These are phyloP conservation scores for Verticillium klebahnii DNA, from an alignment of 2,329 filamentous ascomycete species.

Conservation along the genomic window DNA sequence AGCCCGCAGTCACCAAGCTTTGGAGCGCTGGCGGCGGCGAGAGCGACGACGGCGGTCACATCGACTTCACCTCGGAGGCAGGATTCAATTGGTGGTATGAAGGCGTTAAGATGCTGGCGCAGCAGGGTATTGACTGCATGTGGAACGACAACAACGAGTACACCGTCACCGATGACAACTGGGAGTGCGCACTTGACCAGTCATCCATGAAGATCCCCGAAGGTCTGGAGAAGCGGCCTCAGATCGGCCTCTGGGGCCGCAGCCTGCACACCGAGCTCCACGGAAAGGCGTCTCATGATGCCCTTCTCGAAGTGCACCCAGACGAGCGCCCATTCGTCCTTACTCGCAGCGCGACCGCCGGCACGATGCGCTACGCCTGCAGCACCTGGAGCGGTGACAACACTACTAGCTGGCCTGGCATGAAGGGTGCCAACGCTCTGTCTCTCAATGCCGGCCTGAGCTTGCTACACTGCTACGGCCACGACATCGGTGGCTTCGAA, in stretches of 20 bases:
- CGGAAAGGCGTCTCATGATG: slow-evolving; percentile 66
- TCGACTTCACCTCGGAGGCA: slow-evolving; percentile 66
- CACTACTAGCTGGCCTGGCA: slow-evolving; percentile 67
- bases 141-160: slow-evolving; percentile 83
- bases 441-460: slow-evolving; percentile 65
- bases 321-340: slow-evolving; percentile 61
- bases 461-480: slow-evolving; percentile 65
- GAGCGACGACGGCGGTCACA: slow-evolving; percentile 64
- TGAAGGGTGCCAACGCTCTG: slow-evolving; percentile 67
- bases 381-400: slow-evolving; percentile 74
- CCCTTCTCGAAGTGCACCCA: slow-evolving; percentile 53
- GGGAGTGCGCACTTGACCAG: slow-evolving; percentile 54
- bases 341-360: slow-evolving; percentile 65
- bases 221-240: slow-evolving; percentile 32
- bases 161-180: slow-evolving; percentile 59
- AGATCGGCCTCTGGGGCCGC: slow-evolving; percentile 65
- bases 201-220: slow-evolving; percentile 29
- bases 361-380: slow-evolving; percentile 65
- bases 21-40: slow-evolving; percentile 71
- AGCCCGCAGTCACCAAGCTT: slow-evolving; percentile 54
- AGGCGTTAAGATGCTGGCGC: slow-evolving; percentile 57
- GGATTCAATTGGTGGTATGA: slow-evolving; percentile 71
- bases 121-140: slow-evolving; percentile 65
- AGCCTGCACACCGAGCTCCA: slow-evolving; percentile 67
- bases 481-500: slow-evolving; percentile 74